Evolutionary conservation across 1,139 yeast species (phyloP), one percentile per base, ranked within the genome.

Genomic region (Pichia sp.): DNA sequence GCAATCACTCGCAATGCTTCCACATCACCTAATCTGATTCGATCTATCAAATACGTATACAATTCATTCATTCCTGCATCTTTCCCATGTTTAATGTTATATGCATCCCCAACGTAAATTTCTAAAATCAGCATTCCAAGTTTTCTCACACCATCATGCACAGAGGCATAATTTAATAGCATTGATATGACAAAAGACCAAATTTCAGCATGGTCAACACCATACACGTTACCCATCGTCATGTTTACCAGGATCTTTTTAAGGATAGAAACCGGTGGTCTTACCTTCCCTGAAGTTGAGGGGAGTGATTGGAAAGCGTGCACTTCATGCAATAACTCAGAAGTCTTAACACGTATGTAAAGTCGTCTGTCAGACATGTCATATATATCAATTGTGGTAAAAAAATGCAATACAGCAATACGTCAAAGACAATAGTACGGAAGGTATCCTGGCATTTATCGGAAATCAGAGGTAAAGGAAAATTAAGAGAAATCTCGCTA

Each of bases 171-270:
- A 13, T 31, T 19, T 2, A 35, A 10, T 6, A 31, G 13, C 4
- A n/a, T 21, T 5, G 24, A 10, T 10, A 32, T 15, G 2, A 37
- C 21, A 37, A 42, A 42, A 10, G 8, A 10, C 21, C 37, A 42
- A 5, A 42, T 33, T 3, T 16, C 24, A 6, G 18, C 15, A 32
- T 30, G 14, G 11, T 22, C 15, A 10, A 31, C 15, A 5, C 35
- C 10, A 15, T 33, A 22, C 49, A 73, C 72, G 57, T 87, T 87
- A 44, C 88, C 88, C 64, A 88, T 70, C 5, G 93, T 81, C 62
- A 87, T 72, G 59, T 88, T 89, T 34, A 95, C 94, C 7, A 88
- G 71, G 24, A 87, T 73, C 57, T 84, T 84, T 60, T 80, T 81
- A 50, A 91, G 65, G 1, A 87, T 79, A 19, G 72, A 64, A 47